Evolutionary conservation across 2,329 filamentous ascomycete species (phyloP), one percentile per base, ranked within the genome.

Genomic region (Coleophoma crateriformis): DNA sequence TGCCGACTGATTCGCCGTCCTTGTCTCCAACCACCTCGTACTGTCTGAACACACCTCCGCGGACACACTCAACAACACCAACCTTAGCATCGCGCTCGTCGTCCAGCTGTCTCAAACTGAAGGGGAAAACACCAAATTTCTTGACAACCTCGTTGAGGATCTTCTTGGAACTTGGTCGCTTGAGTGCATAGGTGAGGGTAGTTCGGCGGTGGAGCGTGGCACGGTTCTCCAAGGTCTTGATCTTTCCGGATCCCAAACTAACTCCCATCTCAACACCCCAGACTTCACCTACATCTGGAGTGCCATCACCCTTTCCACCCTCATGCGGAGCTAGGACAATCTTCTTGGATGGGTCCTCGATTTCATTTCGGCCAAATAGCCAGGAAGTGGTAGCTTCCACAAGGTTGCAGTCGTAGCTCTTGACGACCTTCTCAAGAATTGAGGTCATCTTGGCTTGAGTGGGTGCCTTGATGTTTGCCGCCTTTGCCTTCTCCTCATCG

Each of bases 301-400:
- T 71, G 64, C 94, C 94, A 54, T 99, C 94, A 50, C 92, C 92
- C 76, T 90, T 95, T 66, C 87, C 84, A 58, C 89, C 89, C 64
- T 96, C 90, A 46, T 84, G 81, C 33, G 90, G 88, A 20, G 90
- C 81, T 50, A 99, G 77, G 59, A 99, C 94, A 65, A 99, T 96
- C 83, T 96, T 97, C 78, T 87, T 84, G 78, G 87, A 84, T 48
- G 42, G 68, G 63, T 88, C 88, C 76, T 99, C 94, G 57, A 99
- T 97, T 72, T 99, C 94, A 72, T 97, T 96, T 69, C 88, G 88
- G 66, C 90, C 90, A 68, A 99, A 97, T 53, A 90, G 74, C 91
- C 94, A 99, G 65, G 89, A 95, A 40, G 94, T 99, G 56, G 94
- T 99, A 79, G 91, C 95, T 81, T 99, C 94, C 50, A 99, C 90